Percentiles rank a stretch among this genome's conserved stretches.
Evolutionary conservation across 2,329 filamentous ascomycete genomes (phyloP).

Genomic region (Thermoascus crustaceus): DNA sequence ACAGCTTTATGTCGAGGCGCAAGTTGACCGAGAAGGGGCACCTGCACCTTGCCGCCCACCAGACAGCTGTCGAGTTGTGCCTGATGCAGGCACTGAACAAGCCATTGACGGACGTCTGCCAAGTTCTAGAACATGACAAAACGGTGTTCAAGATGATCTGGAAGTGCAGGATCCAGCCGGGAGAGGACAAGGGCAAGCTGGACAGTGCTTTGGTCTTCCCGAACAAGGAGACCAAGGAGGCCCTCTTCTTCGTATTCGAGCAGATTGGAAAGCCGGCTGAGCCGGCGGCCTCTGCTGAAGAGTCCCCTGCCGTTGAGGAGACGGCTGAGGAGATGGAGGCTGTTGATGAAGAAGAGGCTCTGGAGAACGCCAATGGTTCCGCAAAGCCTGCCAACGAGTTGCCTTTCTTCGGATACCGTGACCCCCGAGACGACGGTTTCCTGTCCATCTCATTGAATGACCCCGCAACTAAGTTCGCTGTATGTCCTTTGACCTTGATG

Average conservation of each 20-base stretch:
- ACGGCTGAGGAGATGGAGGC: conserved; percentile 12
- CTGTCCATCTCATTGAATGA: conserved; percentile 51
- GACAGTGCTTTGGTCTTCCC: conserved; percentile 24
- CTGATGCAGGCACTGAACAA: conserved; percentile 39
- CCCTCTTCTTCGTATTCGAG: conserved; percentile 28
- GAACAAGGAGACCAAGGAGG: conserved; percentile 20
- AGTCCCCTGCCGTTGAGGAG: conserved; percentile 5
- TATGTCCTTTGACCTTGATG: conserved; percentile 40
- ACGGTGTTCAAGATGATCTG: conserved; percentile 24
- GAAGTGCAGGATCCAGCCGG: conserved; percentile 23
- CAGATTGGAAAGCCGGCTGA: conserved; percentile 21
- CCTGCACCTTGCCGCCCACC: conserved; percentile 41
- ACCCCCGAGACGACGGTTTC: conserved; percentile 44
- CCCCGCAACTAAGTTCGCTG: conserved; percentile 60
- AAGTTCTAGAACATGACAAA: conserved; percentile 22
- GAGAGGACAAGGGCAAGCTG: conserved; percentile 13
- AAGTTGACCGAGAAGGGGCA: conserved; percentile 27
- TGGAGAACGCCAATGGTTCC: conserved; percentile 16
- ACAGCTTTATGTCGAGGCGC: conserved; percentile 29
- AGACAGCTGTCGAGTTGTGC: conserved; percentile 50
- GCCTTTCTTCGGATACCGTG: conserved; percentile 17
- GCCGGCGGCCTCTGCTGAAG: conserved; percentile 2
- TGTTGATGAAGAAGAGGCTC: conserved; percentile 18
- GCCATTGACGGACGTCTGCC: conserved; percentile 25
- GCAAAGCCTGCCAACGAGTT: conserved; percentile 5